Conservation (phyloP, 75 land plant species). For the Picea sitchensis region DNA sequence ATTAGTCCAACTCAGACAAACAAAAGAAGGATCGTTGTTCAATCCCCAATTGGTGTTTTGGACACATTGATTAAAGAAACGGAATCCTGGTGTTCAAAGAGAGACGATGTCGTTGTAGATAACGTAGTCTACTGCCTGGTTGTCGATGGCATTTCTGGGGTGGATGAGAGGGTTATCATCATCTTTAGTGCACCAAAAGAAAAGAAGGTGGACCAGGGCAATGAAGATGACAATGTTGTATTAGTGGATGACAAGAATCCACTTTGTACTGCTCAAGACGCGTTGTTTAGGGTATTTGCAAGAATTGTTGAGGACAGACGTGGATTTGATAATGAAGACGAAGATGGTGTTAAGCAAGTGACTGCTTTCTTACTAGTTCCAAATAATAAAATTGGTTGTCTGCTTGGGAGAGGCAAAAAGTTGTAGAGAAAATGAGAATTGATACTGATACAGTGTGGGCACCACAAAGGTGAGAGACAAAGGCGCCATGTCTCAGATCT, state of each 20-base stretch:
- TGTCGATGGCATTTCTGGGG: constrained; percentile 61
- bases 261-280: constrained; percentile 67
- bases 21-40: too few species aligned
- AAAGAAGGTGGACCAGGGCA: background rate
- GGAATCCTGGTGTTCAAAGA: constrained; percentile 16
- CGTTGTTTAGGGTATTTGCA: constrained; percentile 61
- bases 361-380: constrained; percentile 66
- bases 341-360: constrained; percentile 11
- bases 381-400: constrained; percentile 70
- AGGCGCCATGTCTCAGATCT: too few species aligned
- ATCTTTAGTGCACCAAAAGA: constrained; percentile 34
- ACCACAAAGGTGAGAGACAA: too few species aligned
- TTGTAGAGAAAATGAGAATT: constrained; percentile 66
- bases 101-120: constrained; percentile 10
- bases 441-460: constrained; percentile 47
- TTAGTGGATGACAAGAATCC: constrained; percentile 21
- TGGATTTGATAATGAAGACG: constrained; percentile 24
- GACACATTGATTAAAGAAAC: constrained; percentile 3
- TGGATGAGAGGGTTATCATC: constrained; percentile 75
- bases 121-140: constrained; percentile 69
- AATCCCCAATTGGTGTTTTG: too few species aligned
- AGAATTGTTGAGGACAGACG: constrained; percentile 33
- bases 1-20: too few species aligned
- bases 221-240: background rate
- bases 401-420: constrained; percentile 71